A percentile compares a stretch with the other conserved stretches of the same genome.
Conservation (phyloP, 1,139 yeast genomes). For the Yamadazyma friedrichii region DNA sequence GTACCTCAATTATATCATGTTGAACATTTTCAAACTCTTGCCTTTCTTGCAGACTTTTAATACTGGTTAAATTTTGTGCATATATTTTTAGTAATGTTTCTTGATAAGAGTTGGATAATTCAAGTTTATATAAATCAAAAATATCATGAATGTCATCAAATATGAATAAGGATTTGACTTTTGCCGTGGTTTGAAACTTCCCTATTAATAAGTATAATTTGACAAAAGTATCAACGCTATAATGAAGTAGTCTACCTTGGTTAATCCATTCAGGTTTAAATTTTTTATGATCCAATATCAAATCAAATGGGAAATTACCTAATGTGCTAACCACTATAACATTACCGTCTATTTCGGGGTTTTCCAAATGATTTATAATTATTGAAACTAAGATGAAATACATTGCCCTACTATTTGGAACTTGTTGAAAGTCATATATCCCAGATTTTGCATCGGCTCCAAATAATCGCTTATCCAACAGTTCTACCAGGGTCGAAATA, state of each 20-base stretch:
- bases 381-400: conserved; percentile 23
- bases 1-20: conserved; percentile 29
- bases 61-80: conserved; percentile 23
- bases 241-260: conserved; percentile 9
- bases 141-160: conserved; percentile 37
- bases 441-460: conserved; percentile 5
- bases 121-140: conserved; percentile 35
- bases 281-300: conserved; percentile 18
- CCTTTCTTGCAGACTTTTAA: conserved; percentile 21
- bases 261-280: conserved; percentile 21
- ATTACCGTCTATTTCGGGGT: conserved; percentile 8
- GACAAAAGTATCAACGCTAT: conserved; percentile 28
- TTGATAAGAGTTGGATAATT: conserved; percentile 35
- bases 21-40: conserved; percentile 23
- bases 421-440: conserved; percentile 38
- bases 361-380: conserved; percentile 28
- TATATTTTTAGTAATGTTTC: conserved; percentile 35
- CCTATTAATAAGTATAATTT: conserved; percentile 22
- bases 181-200: background rate
- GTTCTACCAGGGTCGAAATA: conserved; percentile 15
- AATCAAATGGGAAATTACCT: conserved; percentile 26
- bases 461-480: conserved; percentile 12
- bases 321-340: conserved; percentile 28
- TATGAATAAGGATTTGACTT: conserved; percentile 20
- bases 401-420: conserved; percentile 30